Conservation (phyloP, 202 grass and related monocot species). For the Panicum virgatum region DNA sequence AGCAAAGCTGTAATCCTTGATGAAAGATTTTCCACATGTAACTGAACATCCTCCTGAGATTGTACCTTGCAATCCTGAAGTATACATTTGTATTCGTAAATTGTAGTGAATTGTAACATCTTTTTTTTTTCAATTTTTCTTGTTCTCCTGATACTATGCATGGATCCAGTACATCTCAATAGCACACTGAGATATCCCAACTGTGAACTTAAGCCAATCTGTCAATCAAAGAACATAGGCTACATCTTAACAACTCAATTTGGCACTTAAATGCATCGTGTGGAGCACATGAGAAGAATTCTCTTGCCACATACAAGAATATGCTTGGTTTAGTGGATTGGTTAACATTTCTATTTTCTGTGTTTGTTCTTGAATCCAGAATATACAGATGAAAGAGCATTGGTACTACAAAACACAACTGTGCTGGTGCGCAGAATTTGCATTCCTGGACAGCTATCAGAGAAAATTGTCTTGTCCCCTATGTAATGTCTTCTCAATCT, state of each 20-base stretch:
- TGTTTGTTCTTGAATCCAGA: constrained; percentile 58
- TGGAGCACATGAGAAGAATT: background rate
- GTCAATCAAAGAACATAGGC: background rate
- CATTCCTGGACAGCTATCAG: constrained; percentile 44
- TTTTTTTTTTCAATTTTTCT: background rate
- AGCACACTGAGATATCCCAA: background rate
- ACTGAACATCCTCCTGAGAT: background rate
- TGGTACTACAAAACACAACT: constrained; percentile 59
- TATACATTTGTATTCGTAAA: background rate
- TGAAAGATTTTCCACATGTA: background rate
- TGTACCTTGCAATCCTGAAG: background rate
- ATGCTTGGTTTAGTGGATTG: constrained; percentile 7
- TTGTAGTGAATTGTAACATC: background rate
- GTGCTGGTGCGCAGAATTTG: constrained; percentile 53
- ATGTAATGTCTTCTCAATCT: constrained; percentile 37
- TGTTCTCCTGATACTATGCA: background rate
- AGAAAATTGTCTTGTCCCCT: constrained; percentile 45
- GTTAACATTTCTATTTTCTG: constrained; percentile 29
- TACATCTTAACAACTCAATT: background rate
- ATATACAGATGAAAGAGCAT: constrained; percentile 57
- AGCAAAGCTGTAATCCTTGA: background rate
- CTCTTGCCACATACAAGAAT: background rate
- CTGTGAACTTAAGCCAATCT: constrained; percentile 19
- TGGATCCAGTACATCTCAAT: constrained; percentile 27
- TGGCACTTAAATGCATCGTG: constrained; percentile 21